Evolutionary conservation across 2,329 filamentous ascomycete genomes (phyloP).

Genomic region (Volutella citrinella): DNA sequence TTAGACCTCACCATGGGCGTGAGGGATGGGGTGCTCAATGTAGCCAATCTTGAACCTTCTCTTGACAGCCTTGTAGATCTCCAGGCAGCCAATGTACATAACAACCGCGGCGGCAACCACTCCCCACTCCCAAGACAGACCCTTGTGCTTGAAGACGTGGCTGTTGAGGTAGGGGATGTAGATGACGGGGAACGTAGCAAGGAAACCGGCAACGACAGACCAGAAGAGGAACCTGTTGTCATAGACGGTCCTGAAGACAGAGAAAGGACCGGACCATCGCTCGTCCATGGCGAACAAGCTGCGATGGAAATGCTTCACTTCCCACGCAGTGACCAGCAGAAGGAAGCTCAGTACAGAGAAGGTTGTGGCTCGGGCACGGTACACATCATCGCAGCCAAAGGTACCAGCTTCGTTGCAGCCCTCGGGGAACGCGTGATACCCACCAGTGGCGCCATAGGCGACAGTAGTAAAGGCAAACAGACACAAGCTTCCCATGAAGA

Average conservation of each 20-base stretch:
- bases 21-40: constrained; percentile 18
- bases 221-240: constrained; percentile 67
- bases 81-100: constrained; percentile 61
- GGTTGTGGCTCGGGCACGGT: constrained; percentile 64
- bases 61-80: constrained; percentile 69
- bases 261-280: constrained; percentile 45
- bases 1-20: constrained; percentile 19
- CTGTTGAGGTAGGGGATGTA: constrained; percentile 68
- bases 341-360: constrained; percentile 69
- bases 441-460: constrained; percentile 48
- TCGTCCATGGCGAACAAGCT: constrained; percentile 67
- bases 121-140: constrained; percentile 70
- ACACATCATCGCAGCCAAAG: constrained; percentile 52
- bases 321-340: constrained; percentile 68
- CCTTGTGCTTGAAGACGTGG: constrained; percentile 66
- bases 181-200: constrained; percentile 59
- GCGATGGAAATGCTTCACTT: constrained; percentile 68
- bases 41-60: constrained; percentile 40
- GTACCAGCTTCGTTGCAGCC: constrained; percentile 57
- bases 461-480: constrained; percentile 60
- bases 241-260: constrained; percentile 60
- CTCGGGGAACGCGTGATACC: constrained; percentile 46
- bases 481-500: constrained; percentile 61
- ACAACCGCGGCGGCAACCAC: constrained; percentile 59
- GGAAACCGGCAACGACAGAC: constrained; percentile 58